These are phyloP conservation scores for Sclerotinia borealis DNA, from an alignment of 2,329 filamentous ascomycete genomes.

Conservation along the genomic window DNA sequence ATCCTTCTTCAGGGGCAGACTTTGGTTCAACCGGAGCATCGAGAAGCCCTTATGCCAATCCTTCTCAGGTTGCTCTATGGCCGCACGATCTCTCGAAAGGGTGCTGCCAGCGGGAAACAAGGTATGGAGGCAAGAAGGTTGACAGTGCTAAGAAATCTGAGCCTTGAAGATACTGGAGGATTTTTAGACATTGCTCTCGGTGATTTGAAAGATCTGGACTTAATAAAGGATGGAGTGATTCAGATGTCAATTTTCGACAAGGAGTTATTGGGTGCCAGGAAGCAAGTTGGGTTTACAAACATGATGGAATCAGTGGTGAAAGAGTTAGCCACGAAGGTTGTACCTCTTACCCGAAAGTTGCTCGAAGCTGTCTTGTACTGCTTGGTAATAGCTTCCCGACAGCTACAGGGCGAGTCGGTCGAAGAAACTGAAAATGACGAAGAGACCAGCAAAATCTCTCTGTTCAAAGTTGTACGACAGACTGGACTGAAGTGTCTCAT, in stretches of 20 bases:
- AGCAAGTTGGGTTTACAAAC: conserved; percentile 85
- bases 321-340: conserved; percentile 70
- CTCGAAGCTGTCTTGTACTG: conserved; percentile 78
- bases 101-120: conserved; percentile 67
- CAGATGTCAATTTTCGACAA: conserved; percentile 44
- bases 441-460: conserved; percentile 41
- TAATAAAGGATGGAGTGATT: conserved; percentile 41
- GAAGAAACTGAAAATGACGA: conserved; percentile 34
- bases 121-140: conserved; percentile 78
- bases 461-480: conserved; percentile 61
- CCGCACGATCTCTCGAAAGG: conserved; percentile 76
- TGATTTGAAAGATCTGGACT: conserved; percentile 53
- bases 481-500: conserved; percentile 78
- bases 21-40: conserved; percentile 67
- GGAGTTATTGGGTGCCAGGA: conserved; percentile 61
- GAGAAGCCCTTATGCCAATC: conserved; percentile 71
- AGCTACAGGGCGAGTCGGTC: conserved; percentile 38
- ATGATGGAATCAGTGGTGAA: conserved; percentile 85
- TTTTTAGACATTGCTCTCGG: conserved; percentile 82
- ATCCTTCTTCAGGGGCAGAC: conserved; percentile 75
- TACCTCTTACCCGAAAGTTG: conserved; percentile 60
- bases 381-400: conserved; percentile 62
- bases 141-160: conserved; percentile 72
- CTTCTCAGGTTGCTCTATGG: conserved; percentile 85
- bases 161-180: conserved; percentile 64